Evolutionary conservation across 2,329 filamentous ascomycete genomes (phyloP).

Genomic region (Zymoseptoria brevis): DNA sequence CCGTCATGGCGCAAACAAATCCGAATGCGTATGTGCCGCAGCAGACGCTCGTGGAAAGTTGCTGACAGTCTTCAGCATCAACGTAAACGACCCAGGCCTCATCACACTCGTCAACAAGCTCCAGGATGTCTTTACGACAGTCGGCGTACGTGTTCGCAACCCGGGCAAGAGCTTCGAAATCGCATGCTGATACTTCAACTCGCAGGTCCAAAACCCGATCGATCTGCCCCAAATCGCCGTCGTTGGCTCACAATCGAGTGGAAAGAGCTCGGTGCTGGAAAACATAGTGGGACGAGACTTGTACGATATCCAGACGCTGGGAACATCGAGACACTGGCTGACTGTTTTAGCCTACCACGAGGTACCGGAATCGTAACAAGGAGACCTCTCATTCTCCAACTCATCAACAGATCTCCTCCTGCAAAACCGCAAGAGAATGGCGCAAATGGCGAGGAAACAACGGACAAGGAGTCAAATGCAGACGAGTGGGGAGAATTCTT

Average conservation of each 20-base stretch:
- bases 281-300: conserved; percentile 99
- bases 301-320: conserved; percentile 48
- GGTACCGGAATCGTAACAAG: conserved; percentile 95
- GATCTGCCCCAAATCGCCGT: conserved; percentile 97
- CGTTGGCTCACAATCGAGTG: conserved; percentile 95
- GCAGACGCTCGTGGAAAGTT: background rate
- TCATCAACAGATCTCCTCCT: conserved; percentile 73
- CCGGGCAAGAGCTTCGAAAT: background rate
- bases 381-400: conserved; percentile 89
- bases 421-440: conserved; percentile 62
- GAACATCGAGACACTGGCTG: conserved; percentile 3
- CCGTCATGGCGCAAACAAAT: conserved; percentile 26
- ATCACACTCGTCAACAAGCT: conserved; percentile 94
- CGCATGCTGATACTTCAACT: conserved; percentile 17
- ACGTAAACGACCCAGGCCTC: conserved; percentile 62
- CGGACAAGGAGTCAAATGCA: conserved; percentile 79
- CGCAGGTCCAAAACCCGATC: conserved; percentile 92
- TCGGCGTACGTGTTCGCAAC: conserved; percentile 56
- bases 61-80: conserved; percentile 45
- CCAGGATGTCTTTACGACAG: conserved; percentile 97
- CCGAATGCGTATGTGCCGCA: conserved; percentile 23
- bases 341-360: conserved; percentile 68
- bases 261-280: conserved; percentile 97
- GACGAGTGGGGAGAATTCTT: conserved; percentile 99
- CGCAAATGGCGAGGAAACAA: conserved; percentile 63